Base-by-base conservation (phyloP, 2,329 filamentous ascomycete genomes). In the Botrytis medusae region DNA sequence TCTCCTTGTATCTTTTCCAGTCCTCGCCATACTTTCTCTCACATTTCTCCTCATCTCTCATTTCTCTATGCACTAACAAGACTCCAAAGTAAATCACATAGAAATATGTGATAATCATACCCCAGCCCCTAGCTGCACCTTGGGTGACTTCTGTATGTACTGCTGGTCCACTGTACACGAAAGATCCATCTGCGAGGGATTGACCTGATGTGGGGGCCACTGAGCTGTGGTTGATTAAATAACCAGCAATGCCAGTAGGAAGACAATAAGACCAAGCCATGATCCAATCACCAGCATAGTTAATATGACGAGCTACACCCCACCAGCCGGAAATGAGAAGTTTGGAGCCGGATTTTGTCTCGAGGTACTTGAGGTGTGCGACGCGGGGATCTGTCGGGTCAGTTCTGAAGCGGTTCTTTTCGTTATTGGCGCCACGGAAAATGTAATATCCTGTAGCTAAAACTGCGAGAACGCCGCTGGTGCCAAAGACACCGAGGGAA, bases 231-330 rank as follows among this genome's bases (percentile, higher is more conserved):
- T 87, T 83, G 69, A 97, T 90, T 59, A 91, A 85, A 81, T 95
- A 97, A 20, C 95, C 95, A 0, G 94, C 92, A 74, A 97, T 82
- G 0, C 93, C 93, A 0, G 95, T 97, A 1, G 95, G 95, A 61
- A 98, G 86, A 77, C 90, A 93, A 83, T 96, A 98, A 0, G 94
- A 90, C 93, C 94, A 98, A 14, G 92, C 89, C 89, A 97, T 95
- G 77, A 96, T 87, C 95, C 95, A 98, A 84, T 98, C 95, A 70
- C 95, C 95, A 1, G 97, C 84, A 83, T 98, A 98, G 85, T 98
- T 98, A 86, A 98, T 95, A 83, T 98, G 95, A 60, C 95, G 90
- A 0, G 95, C 92, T 34, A 89, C 86, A 61, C 95, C 95, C 95
- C 95, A 98, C 95, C 95, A 98, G 72, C 95, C 95, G 0, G 92